Percentiles rank a stretch among this genome's conserved stretches.
These are phyloP conservation scores for Dendrothele bispora DNA, from an alignment of 768 basidiomycete genomes.

Conservation along the genomic window DNA sequence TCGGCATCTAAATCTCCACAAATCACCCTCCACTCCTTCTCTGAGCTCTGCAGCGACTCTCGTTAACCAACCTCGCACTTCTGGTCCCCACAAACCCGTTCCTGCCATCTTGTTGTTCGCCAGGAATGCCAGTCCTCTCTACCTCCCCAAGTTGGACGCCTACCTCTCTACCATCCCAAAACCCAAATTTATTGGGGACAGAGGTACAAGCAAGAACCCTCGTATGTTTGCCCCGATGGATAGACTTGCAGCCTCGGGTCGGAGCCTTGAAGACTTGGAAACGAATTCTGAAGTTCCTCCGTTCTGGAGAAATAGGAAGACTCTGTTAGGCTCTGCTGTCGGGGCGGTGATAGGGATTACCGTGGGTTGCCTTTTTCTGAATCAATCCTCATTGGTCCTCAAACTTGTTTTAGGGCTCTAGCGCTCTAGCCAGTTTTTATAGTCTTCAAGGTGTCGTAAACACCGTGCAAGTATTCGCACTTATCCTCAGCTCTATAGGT, in stretches of 20 bases:
- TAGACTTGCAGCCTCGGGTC: conserved; percentile 44
- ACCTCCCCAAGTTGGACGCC: conserved; percentile 61
- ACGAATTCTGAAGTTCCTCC: conserved; percentile 48
- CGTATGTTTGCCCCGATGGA: conserved; percentile 68
- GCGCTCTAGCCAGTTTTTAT: conserved; percentile 65
- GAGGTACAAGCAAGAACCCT: conserved; percentile 18
- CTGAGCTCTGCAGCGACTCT: conserved; percentile 5
- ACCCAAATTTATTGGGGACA: conserved; percentile 38
- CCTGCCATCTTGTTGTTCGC: conserved; percentile 59
- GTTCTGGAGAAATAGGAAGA: conserved; percentile 55
- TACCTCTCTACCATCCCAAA: conserved; percentile 49
- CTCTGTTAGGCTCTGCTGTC: conserved; percentile 46
- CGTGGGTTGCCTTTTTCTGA: conserved; percentile 35
- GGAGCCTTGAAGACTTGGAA: conserved; percentile 60
- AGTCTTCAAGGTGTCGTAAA: conserved; percentile 69
- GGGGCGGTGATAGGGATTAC: conserved; percentile 53
- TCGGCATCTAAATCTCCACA: not conserved
- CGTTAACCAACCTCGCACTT: not conserved
- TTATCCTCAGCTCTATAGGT: conserved; percentile 70
- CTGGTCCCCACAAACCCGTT: conserved; percentile 42
- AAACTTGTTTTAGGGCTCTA: conserved; percentile 54
- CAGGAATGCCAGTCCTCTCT: conserved; percentile 55
- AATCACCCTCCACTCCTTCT: not conserved
- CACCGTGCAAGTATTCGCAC: conserved; percentile 69
- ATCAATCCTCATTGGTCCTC: not conserved